Percentiles rank a stretch among this genome's conserved stretches.
Evolutionary conservation across 1,139 yeast genomes (phyloP).

Genomic region (Keqinozyma sinolaborantium): DNA sequence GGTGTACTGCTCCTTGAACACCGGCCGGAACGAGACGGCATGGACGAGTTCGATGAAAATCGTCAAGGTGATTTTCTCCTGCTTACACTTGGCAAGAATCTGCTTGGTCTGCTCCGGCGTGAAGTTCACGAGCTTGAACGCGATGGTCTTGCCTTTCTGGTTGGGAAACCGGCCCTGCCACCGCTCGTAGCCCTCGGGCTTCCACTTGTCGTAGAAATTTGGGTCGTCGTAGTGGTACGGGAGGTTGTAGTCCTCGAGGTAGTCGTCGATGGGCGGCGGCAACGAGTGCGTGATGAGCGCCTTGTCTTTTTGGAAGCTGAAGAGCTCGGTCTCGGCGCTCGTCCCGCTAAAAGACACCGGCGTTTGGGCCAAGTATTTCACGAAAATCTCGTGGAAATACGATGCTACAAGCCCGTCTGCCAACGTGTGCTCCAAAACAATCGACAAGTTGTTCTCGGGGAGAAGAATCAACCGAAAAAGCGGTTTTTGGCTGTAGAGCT

Average conservation of each 20-base stretch:
- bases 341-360: slow-evolving; percentile 11
- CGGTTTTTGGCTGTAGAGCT: slow-evolving; percentile 23
- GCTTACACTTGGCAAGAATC: slow-evolving; percentile 27
- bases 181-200: slow-evolving; percentile 21
- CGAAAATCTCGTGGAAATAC: slow-evolving; percentile 34
- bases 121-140: slow-evolving; percentile 31
- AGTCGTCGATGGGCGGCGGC: slow-evolving; percentile 34
- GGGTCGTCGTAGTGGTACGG: slow-evolving; percentile 25
- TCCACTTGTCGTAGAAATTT: slow-evolving; percentile 17
- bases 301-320: slow-evolving; percentile 18
- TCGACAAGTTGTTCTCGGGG: slow-evolving; percentile 21
- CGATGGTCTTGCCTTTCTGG: slow-evolving; percentile 13
- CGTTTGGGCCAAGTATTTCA: slow-evolving; percentile 20
- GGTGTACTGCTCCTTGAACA: slow-evolving; percentile 23
- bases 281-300: slow-evolving; percentile 20
- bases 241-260: slow-evolving; percentile 19
- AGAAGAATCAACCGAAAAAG: slow-evolving; percentile 28
- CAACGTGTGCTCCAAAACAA: slow-evolving; percentile 37
- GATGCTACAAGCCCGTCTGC: slow-evolving; percentile 42
- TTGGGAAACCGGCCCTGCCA: slow-evolving; percentile 35
- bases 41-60: slow-evolving; percentile 26
- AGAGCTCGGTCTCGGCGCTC: slow-evolving; percentile 9
- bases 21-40: slow-evolving; percentile 25
- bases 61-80: slow-evolving; percentile 31
- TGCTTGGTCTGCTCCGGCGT: slow-evolving; percentile 18